Evolutionary conservation across 331 rosid genomes (phyloP).

Genomic region (Stylosanthes scabra): DNA sequence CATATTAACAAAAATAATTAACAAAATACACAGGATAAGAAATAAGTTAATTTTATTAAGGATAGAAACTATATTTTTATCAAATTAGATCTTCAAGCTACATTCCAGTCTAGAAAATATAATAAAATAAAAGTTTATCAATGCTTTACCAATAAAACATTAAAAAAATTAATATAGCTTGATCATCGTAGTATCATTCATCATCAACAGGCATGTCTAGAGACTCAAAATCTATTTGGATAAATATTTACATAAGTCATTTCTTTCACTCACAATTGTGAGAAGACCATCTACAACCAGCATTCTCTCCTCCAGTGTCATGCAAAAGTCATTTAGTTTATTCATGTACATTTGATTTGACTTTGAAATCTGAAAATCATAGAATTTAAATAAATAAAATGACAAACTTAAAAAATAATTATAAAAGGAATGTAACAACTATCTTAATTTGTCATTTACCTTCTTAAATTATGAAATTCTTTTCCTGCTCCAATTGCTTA

Average conservation of each 20-base stretch:
- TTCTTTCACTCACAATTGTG: conserved; percentile 52
- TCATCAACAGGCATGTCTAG: conserved; percentile 53
- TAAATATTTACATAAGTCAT: conserved; percentile 42
- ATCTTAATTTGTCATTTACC: no score
- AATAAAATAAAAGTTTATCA: not conserved
- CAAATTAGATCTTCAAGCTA: no score
- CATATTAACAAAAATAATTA: no score
- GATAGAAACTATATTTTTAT: no score
- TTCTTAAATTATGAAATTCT: no score
- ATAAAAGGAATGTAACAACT: no score
- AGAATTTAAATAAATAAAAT: no score
- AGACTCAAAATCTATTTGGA: conserved; percentile 48
- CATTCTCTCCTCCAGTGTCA: conserved; percentile 93
- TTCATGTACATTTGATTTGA: conserved; percentile 92
- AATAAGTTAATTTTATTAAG: no score
- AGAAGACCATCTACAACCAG: conserved; percentile 74
- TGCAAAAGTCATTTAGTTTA: conserved; percentile 81
- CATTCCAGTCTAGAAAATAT: no score
- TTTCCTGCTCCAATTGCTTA: no score
- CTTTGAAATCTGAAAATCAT: conserved; percentile 82
- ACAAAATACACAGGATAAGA: no score
- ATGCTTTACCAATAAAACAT: conserved; percentile 2
- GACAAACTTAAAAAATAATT: no score
- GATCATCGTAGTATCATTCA: conserved; percentile 53
- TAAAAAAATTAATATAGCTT: conserved; percentile 44